A percentile compares a stretch with the other conserved stretches of the same genome.
phyloP scores from a whole-genome alignment of 441 rosid species.

The Croton setiger region DNA sequence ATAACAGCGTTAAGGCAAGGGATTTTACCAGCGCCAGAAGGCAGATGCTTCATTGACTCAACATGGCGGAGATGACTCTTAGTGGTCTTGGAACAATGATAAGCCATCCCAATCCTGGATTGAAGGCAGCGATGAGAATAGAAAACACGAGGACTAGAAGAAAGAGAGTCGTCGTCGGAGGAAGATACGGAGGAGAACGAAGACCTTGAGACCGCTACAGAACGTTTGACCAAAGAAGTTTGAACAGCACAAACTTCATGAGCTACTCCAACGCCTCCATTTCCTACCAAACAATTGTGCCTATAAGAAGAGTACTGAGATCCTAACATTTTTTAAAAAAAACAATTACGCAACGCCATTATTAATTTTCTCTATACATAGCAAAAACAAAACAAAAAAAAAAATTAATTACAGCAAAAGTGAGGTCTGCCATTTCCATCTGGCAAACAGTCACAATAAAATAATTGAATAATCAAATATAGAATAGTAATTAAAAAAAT shows the following conservation, averaged over 20 bases:
- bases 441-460: not conserved
- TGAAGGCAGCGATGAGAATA: not conserved
- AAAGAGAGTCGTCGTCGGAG: not conserved
- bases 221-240: slow-evolving; percentile 12
- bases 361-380: too few species aligned
- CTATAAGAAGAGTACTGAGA: not conserved
- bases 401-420: too few species aligned
- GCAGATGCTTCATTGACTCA: slow-evolving; percentile 53
- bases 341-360: too few species aligned
- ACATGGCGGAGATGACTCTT: slow-evolving; percentile 49
- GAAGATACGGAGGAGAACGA: not conserved
- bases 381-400: too few species aligned
- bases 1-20: slow-evolving; percentile 63
- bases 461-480: not conserved
- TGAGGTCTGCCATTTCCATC: not conserved
- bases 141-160: not conserved
- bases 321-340: not conserved
- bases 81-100: slow-evolving; percentile 26
- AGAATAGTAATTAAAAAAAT: too few species aligned
- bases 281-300: not conserved
- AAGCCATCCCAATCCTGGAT: slow-evolving; percentile 8
- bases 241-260: slow-evolving; percentile 1
- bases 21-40: slow-evolving; percentile 80
- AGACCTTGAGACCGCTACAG: not conserved
- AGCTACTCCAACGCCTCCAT: slow-evolving; percentile 1